phyloP scores from a whole-genome alignment of 805 yeast genomes.

The Komagataella kurtzmanii region DNA sequence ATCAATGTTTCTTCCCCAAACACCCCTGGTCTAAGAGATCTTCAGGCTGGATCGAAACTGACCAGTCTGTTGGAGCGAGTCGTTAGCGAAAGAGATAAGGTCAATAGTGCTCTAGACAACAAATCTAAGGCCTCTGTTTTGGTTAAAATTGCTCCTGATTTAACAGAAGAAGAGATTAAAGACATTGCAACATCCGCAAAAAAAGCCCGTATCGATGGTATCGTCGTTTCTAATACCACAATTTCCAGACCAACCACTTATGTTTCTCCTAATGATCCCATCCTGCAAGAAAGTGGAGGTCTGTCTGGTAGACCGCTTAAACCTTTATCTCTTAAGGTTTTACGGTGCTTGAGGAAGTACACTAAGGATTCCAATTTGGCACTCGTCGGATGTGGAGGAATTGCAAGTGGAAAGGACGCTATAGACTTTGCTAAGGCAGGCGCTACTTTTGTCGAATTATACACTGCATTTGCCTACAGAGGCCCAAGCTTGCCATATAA shows the following conservation, averaged over 20 bases:
- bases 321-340: slow-evolving; percentile 60
- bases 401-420: slow-evolving; percentile 76
- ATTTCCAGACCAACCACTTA: slow-evolving; percentile 56
- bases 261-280: slow-evolving; percentile 32
- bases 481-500: slow-evolving; percentile 76
- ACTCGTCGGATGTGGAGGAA: slow-evolving; percentile 91
- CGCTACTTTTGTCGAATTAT: slow-evolving; percentile 76
- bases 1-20: slow-evolving; percentile 92
- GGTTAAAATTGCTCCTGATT: slow-evolving; percentile 91
- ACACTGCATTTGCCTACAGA: slow-evolving; percentile 83
- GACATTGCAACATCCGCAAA: slow-evolving; percentile 77
- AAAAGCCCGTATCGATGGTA: slow-evolving; percentile 73
- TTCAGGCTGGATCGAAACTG: slow-evolving; percentile 68
- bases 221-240: slow-evolving; percentile 86
- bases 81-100: slow-evolving; percentile 49
- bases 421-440: slow-evolving; percentile 89
- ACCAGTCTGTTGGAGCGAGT: slow-evolving; percentile 55
- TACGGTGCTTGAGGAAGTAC: slow-evolving; percentile 57
- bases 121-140: slow-evolving; percentile 56
- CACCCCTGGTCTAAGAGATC: slow-evolving; percentile 85
- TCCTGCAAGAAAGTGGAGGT: slow-evolving; percentile 65
- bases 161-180: slow-evolving; percentile 65
- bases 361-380: slow-evolving; percentile 65
- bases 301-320: slow-evolving; percentile 88
- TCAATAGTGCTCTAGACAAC: slow-evolving; percentile 24